Evolutionary conservation across 1,139 yeast genomes (phyloP).

Genomic region (Pichia sp.): DNA sequence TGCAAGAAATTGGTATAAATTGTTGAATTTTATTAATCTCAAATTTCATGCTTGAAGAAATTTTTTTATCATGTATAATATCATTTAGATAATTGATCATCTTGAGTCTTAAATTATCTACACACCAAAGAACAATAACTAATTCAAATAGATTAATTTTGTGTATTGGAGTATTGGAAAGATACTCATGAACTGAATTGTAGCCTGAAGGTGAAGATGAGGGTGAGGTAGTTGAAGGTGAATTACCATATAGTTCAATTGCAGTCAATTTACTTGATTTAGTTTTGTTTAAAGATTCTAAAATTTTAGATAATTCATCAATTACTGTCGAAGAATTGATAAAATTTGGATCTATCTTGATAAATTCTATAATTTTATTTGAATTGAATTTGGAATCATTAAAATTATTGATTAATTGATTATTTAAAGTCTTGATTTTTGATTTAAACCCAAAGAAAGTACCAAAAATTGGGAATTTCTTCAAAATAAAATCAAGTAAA

Average conservation of each 20-base stretch:
- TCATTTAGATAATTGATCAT: slow-evolving; percentile 10
- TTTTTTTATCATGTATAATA: slow-evolving; percentile 10
- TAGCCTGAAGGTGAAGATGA: no score
- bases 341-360: slow-evolving; percentile 8
- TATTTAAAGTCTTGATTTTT: slow-evolving; percentile 3
- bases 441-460: slow-evolving; percentile 5
- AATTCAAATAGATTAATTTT: slow-evolving; percentile 14
- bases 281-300: slow-evolving; percentile 7
- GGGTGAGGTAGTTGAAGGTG: no score
- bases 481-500: slow-evolving; percentile 6
- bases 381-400: slow-evolving; percentile 3
- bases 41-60: slow-evolving; percentile 1
- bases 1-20: slow-evolving; percentile 22
- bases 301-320: slow-evolving; percentile 8
- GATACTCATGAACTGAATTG: slow-evolving; percentile 14
- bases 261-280: slow-evolving; percentile 12
- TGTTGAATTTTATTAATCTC: slow-evolving; percentile 16
- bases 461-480: slow-evolving; percentile 11
- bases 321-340: slow-evolving; percentile 3
- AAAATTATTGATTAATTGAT: background rate
- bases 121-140: slow-evolving; percentile 9
- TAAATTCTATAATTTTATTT: slow-evolving; percentile 5
- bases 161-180: slow-evolving; percentile 10
- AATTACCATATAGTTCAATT: slow-evolving; percentile 5
- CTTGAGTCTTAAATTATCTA: slow-evolving; percentile 9